These are phyloP conservation scores for Diaporthe longicolla DNA, from an alignment of 2,329 filamentous ascomycete genomes.

Conservation along the genomic window DNA sequence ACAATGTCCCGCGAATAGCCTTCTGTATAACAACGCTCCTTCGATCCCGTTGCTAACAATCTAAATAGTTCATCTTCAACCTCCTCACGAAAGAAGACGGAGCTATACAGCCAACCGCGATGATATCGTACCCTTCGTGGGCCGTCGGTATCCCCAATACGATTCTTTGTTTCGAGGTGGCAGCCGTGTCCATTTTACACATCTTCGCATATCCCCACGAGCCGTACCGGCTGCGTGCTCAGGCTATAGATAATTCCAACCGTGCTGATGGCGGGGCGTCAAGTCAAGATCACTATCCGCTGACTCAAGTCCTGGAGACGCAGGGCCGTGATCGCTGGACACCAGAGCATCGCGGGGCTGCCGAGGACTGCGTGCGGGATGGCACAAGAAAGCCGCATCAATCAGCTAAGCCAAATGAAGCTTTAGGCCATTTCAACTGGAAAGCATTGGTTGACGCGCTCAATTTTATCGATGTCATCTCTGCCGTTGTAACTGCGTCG, in stretches of 20 bases:
- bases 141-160: neutral
- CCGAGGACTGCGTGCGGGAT: neutral
- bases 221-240: neutral
- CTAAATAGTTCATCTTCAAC: neutral
- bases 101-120: neutral
- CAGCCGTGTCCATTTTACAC: neutral
- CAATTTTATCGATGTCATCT: neutral
- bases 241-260: neutral
- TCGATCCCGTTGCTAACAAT: neutral
- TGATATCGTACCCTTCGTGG: neutral
- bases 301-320: neutral
- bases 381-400: neutral
- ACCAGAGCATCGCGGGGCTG: neutral
- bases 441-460: neutral
- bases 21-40: neutral
- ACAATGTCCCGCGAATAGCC: neutral
- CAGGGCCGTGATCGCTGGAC: neutral
- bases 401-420: neutral
- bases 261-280: neutral
- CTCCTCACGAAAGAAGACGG: constrained; percentile 4
- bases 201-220: neutral
- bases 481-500: neutral
- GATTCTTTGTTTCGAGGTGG: neutral
- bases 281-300: neutral
- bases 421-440: neutral